Conservation (phyloP, 1,284 basidiomycete species). For the Tetrapyrgos nigripes region DNA sequence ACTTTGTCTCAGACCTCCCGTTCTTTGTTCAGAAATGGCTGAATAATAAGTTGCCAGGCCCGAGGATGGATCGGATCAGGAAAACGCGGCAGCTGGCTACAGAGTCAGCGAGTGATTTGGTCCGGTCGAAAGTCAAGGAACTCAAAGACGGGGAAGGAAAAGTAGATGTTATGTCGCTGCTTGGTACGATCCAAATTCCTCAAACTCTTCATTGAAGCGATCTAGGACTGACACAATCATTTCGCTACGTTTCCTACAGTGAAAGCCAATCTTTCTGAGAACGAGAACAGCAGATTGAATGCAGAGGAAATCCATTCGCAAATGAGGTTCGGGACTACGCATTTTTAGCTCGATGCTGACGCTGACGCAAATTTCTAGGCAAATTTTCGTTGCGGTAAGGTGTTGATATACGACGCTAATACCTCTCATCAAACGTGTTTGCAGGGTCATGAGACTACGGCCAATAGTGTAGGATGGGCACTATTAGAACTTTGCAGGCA, state of each 20-base stretch:
- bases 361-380: not conserved
- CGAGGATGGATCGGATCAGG: too few relatives aligned
- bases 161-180: too few relatives aligned
- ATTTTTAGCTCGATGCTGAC: not conserved
- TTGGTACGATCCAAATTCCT: too few relatives aligned
- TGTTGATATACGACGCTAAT: not conserved
- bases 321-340: not conserved
- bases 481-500: not conserved
- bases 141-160: too few relatives aligned
- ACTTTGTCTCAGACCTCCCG: too few relatives aligned
- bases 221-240: too few relatives aligned
- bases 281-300: not conserved
- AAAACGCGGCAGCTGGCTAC: too few relatives aligned
- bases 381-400: constrained; percentile 3
- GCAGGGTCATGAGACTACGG: not conserved
- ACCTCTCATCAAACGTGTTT: not conserved
- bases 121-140: too few relatives aligned
- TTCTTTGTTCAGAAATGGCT: too few relatives aligned
- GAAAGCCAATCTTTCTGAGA: constrained; percentile 1
- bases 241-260: not conserved
- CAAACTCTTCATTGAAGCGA: too few relatives aligned
- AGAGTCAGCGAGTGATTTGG: too few relatives aligned
- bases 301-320: not conserved
- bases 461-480: not conserved
- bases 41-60: too few relatives aligned